These are phyloP conservation scores for Ocimum tenuiflorum DNA, from an alignment of 257 asterid species.

Conservation along the genomic window DNA sequence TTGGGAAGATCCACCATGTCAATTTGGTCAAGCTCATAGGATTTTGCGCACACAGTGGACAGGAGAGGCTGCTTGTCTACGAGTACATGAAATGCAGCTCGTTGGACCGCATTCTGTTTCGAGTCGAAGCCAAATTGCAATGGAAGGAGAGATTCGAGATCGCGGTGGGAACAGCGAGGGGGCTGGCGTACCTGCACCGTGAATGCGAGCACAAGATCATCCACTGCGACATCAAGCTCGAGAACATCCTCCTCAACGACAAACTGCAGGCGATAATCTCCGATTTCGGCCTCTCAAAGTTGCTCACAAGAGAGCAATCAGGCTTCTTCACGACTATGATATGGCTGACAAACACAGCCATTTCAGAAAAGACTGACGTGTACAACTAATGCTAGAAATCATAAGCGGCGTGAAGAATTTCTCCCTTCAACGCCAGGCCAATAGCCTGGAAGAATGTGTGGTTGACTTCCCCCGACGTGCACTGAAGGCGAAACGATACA, in stretches of 20 bases:
- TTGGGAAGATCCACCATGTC: conserved; percentile 71
- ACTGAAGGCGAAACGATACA: background rate
- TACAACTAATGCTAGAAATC: conserved; percentile 66
- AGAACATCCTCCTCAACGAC: conserved; percentile 71
- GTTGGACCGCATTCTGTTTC: conserved; percentile 58
- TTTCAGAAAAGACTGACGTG: conserved; percentile 72
- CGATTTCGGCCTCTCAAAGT: conserved; percentile 85
- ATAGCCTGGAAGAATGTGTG: conserved; percentile 16
- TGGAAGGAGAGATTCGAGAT: conserved; percentile 68
- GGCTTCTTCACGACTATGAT: conserved; percentile 63
- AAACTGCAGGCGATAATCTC: conserved; percentile 60
- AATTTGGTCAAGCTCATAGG: conserved; percentile 68
- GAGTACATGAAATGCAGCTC: conserved; percentile 85
- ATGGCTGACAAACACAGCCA: conserved; percentile 77
- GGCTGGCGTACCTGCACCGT: conserved; percentile 67
- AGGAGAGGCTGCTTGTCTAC: conserved; percentile 50
- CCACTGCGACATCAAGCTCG: conserved; percentile 84
- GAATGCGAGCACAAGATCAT: conserved; percentile 76
- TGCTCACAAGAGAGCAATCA: conserved; percentile 61
- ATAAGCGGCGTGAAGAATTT: conserved; percentile 73
- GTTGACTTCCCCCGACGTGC: conserved; percentile 7
- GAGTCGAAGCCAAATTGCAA: conserved; percentile 38
- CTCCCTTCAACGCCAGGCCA: conserved; percentile 31
- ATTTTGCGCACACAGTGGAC: conserved; percentile 50
- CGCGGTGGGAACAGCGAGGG: conserved; percentile 73